Evolutionary conservation across 2,329 filamentous ascomycete genomes (phyloP), one percentile per base, ranked within the genome.

Genomic region (Penicillium griseofulvum): DNA sequence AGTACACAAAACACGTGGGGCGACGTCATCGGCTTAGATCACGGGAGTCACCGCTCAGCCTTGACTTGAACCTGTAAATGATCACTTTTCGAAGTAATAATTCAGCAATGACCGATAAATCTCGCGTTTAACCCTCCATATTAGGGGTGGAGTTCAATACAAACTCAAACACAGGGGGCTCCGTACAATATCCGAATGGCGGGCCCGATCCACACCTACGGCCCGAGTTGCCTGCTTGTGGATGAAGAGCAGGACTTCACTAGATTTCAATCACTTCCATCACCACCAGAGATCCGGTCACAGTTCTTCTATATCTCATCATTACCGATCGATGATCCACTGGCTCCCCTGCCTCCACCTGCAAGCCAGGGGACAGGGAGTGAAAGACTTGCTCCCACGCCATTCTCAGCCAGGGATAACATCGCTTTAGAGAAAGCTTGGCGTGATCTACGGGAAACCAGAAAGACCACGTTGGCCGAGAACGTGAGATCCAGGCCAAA

Each of bases 271-370:
- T 61, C 65, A 17, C 68, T 63, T 51, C 78, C 76, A 50, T 79
- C 83, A 24, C 87, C 88, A 16, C 80, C 83, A 0, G 68, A 63
- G 26, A 72, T 88, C 51, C 79, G 81, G 31, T 81, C 87, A 22
- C 89, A 91, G 60, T 96, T 91, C 76, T 96, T 96, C 74, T 96
- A 96, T 73, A 83, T 86, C 14, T 94, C 91, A 11, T 79, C 86
- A 12, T 82, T 93, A 47, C 87, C 91, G 29, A 91, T 96, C 68
- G 91, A 96, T 67, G 91, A 96, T 67, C 90, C 90, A 24, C 81
- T 96, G n/a, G 90, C 88, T 10, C 83, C 87, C 72, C 81, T 75
- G 68, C 84, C 71, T 70, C 81, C 71, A 59, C 79, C 70, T 75
- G 87, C 74, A 22, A 71, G 72, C 45, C 71, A 76, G 53, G 72